These are phyloP conservation scores for Kwoniella sp. DNA, from an alignment of 768 basidiomycete genomes.

Conservation along the genomic window DNA sequence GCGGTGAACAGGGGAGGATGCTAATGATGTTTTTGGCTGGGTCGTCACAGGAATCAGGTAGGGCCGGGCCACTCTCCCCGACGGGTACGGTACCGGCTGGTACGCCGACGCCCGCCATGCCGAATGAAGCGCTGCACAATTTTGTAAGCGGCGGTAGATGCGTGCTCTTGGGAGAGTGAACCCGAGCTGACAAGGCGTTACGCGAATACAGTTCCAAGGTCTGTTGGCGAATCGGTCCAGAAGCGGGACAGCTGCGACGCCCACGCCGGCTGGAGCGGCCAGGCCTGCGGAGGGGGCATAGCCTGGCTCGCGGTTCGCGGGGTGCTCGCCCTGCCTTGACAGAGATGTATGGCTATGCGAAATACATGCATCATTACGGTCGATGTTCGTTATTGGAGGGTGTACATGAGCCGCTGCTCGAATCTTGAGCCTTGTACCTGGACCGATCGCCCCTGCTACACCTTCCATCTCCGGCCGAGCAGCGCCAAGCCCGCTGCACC, in stretches of 20 bases:
- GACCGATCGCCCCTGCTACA: too few relatives aligned
- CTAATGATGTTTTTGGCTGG: background rate
- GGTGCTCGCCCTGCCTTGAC: too few relatives aligned
- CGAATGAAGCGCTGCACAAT: conserved; percentile 48
- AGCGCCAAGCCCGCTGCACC: conserved; percentile 31
- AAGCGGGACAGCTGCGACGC: conserved; percentile 1
- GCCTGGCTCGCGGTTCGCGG: too few relatives aligned
- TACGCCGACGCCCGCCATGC: conserved; percentile 17
- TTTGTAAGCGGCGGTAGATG: conserved; percentile 30
- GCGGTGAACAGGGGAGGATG: background rate
- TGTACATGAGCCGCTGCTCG: too few relatives aligned
- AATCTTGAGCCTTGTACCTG: too few relatives aligned
- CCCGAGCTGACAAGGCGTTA: background rate
- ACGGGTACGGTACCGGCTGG: conserved; percentile 8
- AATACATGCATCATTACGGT: too few relatives aligned
- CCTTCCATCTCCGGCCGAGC: conserved; percentile 43
- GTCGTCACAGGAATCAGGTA: conserved; percentile 24
- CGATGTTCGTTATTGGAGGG: too few relatives aligned
- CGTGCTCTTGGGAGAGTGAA: background rate
- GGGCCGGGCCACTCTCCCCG: conserved; percentile 24
- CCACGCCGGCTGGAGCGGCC: background rate
- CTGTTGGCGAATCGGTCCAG: conserved; percentile 15
- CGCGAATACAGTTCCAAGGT: conserved; percentile 16
- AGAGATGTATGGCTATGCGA: too few relatives aligned
- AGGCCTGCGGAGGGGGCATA: too few relatives aligned